Evolutionary conservation across 169 alveolate species (phyloP), one percentile per base, ranked within the genome.

Genomic region (Cryptosporidium canis): DNA sequence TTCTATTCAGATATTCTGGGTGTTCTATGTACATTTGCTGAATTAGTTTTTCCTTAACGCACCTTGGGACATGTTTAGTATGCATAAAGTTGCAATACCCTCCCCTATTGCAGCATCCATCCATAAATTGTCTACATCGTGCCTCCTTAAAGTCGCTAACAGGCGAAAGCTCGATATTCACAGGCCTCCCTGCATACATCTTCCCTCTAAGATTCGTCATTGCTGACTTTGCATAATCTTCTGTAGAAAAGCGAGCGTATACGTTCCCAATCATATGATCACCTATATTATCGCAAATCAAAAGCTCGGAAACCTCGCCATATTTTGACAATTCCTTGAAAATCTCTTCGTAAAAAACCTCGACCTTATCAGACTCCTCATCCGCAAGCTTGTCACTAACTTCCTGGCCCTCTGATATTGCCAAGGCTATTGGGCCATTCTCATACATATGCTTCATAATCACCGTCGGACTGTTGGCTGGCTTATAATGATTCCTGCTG

Each of bases 81-180:
- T 99, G 99, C 98, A 98, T 97, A 93, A 98, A 98, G 90, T 98
- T 98, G 85, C 99, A 98, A 92, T 97, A 98, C 31, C 99, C 99
- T 12, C 99, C 99, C 65, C 99, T 94, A 44, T 98, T 95, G 93
- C 99, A 98, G 48, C 95, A 96, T 3, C 99, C 99, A 68, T 98
- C 99, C 39, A 96, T 98, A 90, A 96, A 98, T 90, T 98, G 98
- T 44, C 99, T 95, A 84, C 99, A 98, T 63, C 98, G 94, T 41
- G 99, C 99, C 77, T 98, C 99, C 58, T 98, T 95, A 92, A 98
- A 99, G 91, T 99, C 99, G n/a, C 99, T 95, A 6, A 99, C 99
- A 7, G 99, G 99, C 14, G 99, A 96, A 90, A 94, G 98, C 85
- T 99, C 99, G 29, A 96, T 96, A 61, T 95, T 95, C n/a, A 99